Base-by-base conservation (phyloP, 768 basidiomycete genomes). In the Fomitopsis pulvina region DNA sequence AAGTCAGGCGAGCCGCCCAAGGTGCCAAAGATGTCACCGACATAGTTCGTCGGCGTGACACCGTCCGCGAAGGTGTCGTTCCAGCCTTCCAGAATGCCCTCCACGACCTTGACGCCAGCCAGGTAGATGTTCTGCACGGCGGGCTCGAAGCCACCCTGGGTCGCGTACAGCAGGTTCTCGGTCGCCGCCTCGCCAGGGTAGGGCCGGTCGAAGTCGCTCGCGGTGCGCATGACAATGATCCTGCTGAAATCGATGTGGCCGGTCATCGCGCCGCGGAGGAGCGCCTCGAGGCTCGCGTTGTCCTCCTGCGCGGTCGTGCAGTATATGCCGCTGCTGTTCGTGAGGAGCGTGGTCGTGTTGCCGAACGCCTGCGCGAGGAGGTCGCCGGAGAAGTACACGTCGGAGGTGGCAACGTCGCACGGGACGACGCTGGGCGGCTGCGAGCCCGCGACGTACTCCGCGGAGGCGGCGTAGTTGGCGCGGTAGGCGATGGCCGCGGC, bases 301-400 rank as follows among this genome's bases (percentile, higher is more conserved):
- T 73, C 73, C 55, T 74, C 73, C 53, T 73, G 65, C 45, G 63
- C 61, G 2, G 67, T 65, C 18, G 65, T 60, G 51, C 66, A 67
- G 56, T 67, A 68, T 4, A 50, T 52, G n/a, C 52, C 68, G 10
- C 54, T 50, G 4, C 66, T 64, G 25, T 65, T 62, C 25, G 71
- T 74, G 56, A 68, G 59, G 34, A 65, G 52, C 22, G 27, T 24
- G 11, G 69, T 72, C 51, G 65, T 65, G 58, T 71, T 70, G 40
- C 65, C 69, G 54, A 72, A 69, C 2, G 63, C 59, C 42, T 61
- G 63, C n/a, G 53, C 59, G 22, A 74, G 66, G 22, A 71, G 53
- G 2, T 53, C 53, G 37, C 73, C 73, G 16, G 64, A 60, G 55
- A 58, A 74, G 52, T 55, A 74, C 29, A 55, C 59, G 52, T 72